Base-by-base conservation (phyloP, 352 stramenopile species). In the Halophytophthora batemanensis region DNA sequence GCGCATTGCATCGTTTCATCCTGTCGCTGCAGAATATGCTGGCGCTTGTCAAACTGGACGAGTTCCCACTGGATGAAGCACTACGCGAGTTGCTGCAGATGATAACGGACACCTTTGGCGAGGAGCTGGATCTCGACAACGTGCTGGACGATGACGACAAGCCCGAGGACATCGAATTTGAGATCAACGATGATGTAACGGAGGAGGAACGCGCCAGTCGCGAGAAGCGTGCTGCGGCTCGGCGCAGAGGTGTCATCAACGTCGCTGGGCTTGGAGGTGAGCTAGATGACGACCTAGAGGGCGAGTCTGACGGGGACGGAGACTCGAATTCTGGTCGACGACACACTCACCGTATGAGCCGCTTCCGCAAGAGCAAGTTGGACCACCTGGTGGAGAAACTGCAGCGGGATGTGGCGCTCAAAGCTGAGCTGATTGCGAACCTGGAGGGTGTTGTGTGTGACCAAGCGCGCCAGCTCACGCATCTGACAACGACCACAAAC, bases 31-130 rank as follows among this genome's bases (percentile, higher is more conserved):
- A 90, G 48, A 69, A 79, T 19, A 83, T 94, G 53, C 41, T 94
- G 15, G 66, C 69, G 29, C 60, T 89, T 2, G 82, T 91, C 11
- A 90, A 91, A 13, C 45, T 78, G 12, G 76, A 93, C 38, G 81
- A 89, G 41, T 89, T 87, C 28, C 78, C 80, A 3, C 59, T 91
- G 7, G 83, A 94, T 17, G 83, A 94, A 64, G 83, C 74, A 0
- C 52, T 91, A 1, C 79, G 77, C 39, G 75, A 92, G 41, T 34
- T 92, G n/a, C 37, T 92, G 7, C 73, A 66, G 19, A 66, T 91
- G 64, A 50, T 86, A 0, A 59, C 69, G 22, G 75, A 83, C 10
- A 81, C 69, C 3, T 90, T 90, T 35, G 77, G 75, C 2, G 50
- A 66, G 2, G 74, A 87, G 5, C 38, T 89, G 8, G 34, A 73